Base-by-base conservation (phyloP, 139 green algal species). In the Picocystis salinarum region DNA sequence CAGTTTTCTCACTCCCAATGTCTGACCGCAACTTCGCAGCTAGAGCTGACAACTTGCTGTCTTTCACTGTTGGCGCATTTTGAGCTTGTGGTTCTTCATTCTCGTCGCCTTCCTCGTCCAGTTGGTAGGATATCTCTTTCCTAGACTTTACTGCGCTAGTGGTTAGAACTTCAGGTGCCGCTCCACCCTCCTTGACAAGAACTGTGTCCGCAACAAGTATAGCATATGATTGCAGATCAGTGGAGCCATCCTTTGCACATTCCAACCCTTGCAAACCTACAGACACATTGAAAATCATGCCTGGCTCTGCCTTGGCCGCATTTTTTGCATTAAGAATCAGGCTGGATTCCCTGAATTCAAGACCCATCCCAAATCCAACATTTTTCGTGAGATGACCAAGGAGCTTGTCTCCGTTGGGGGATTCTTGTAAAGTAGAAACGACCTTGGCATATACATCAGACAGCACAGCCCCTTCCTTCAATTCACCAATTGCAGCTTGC, bases 331-430 rank as follows among this genome's bases (percentile, higher is more conserved):
- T 70, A 5, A 91, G 51, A 12, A 39, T 18, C 18, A 65, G 48
- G 1, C 44, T 18, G 0, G 19, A 48, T 40, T 89, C 78, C 4
- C 63, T 36, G 47, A 93, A 69, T 65, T 93, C 83, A 39, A 92
- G 59, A 13, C 89, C 89, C 50, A 94, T 94, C 52, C 67, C 76
- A 26, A 73, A 79, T 27, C 89, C 89, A 11, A 93, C 52, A 41
- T 74, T 90, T 49, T 85, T 89, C 18, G 59, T 52, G 17, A 99
- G 56, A 23, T 66, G 53, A 11, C 70, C 56, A 6, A 75, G 55
- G 31, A 97, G 61, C 23, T 75, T 41, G 45, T 80, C 63, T 0
- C 53, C 65, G n/a, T n/a, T n/a, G n/a, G n/a, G n/a, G 2, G 34
- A 40, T 19, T 46, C 48, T 37, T 65, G 27, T 15, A 74, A 25